Base-by-base conservation (phyloP, 768 basidiomycete genomes). In the Termitomyces sp. region DNA sequence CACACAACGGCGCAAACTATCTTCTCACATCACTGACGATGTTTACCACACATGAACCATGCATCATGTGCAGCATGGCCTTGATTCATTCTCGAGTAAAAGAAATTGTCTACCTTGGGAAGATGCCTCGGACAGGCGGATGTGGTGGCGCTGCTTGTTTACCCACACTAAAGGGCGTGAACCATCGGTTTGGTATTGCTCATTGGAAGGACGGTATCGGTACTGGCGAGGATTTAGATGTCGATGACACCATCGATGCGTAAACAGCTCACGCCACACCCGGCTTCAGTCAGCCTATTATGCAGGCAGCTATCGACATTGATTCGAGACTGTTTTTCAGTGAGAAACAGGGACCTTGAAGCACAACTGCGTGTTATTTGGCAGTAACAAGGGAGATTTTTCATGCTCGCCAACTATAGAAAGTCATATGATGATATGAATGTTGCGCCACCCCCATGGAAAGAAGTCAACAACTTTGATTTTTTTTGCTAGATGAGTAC, bases 11-110 rank as follows among this genome's bases (percentile, higher is more conserved):
- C 15, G 75, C 86, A 1, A 88, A 90, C 67, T 99, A 99, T 72
- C 86, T 98, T 46, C 79, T 98, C 27, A 98, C 94, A 0, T 85
- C 86, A 2, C 81, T 86, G 18, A 85, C 87, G 1, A 77, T 98
- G 27, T 98, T 98, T 76, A 84, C 86, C 55, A 93, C 93, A 11
- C 96, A 99, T 72, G 97, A 99, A 66, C 97, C 97, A 0, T 99
- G 97, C 65, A 82, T 99, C 58, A 94, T 98, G 93, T 99, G 97
- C 71, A 85, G 87, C 66, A 99, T 99, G 97, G 93, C 95, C 2
- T 75, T 98, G 22, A 75, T 97, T 6, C 97, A 99, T 72, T 95
- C 92, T 1, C 84, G 97, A n/a, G 93, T 98, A 57, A 88, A 89
- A 65, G 87, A 94, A 60, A 81, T 98, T 6, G 81, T 92, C 68